Evolutionary conservation across 805 yeast species (phyloP).

Genomic region (Saccharomycopsis synnaedendra): DNA sequence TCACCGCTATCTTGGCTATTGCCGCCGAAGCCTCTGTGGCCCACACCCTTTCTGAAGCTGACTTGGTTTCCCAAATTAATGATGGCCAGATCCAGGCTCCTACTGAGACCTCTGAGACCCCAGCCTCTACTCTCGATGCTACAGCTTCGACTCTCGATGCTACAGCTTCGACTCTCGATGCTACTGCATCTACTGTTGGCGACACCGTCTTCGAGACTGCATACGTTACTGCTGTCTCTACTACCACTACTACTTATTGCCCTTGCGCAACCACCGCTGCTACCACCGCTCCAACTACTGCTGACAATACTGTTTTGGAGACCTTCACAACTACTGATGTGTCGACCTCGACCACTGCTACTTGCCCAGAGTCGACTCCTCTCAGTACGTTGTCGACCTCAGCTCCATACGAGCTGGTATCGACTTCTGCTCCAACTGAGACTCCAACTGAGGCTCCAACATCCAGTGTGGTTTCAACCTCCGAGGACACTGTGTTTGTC

Average conservation of each 20-base stretch:
- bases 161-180: conserved; percentile 7
- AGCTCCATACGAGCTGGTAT: conserved; percentile 3
- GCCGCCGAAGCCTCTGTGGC: conserved; percentile 13
- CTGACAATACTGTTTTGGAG: conserved; percentile 8
- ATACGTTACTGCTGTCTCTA: conserved; percentile 6
- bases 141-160: conserved; percentile 9
- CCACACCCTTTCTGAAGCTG: conserved; percentile 9
- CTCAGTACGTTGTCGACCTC: neutral
- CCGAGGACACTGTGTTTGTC: conserved; percentile 14
- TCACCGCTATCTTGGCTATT: conserved; percentile 9
- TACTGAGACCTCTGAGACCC: conserved; percentile 9
- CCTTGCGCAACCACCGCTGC: conserved; percentile 5
- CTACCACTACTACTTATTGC: conserved; percentile 6
- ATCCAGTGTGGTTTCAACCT: neutral
- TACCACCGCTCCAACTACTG: conserved; percentile 5
- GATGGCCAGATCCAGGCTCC: conserved; percentile 17
- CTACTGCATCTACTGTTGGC: conserved; percentile 9
- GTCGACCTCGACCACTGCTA: conserved; percentile 6
- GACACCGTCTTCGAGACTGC: conserved; percentile 13
- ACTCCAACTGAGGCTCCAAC: neutral
- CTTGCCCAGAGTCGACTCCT: conserved; percentile 3
- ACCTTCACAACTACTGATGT: conserved; percentile 7
- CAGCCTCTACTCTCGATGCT: conserved; percentile 11
- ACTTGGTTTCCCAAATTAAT: conserved; percentile 12
- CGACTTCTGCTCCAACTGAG: neutral